These are phyloP conservation scores for Chlamydomonas reinhardtii DNA, from an alignment of 163 green algal genomes.

Conservation along the genomic window DNA sequence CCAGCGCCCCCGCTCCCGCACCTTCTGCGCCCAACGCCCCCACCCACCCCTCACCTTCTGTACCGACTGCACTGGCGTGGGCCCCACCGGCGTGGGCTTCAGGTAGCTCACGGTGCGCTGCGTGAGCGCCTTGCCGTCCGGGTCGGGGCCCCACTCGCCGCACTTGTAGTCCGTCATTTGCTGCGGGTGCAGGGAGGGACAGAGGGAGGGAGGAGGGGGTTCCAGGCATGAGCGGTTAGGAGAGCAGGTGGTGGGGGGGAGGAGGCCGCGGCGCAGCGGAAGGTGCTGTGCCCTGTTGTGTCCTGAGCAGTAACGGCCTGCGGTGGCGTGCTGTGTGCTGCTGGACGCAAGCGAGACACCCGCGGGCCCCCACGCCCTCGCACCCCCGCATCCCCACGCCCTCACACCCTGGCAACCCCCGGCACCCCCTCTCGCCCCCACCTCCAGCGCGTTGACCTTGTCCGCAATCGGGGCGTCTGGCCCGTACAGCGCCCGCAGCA, in stretches of 20 bases:
- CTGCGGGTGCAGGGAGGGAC: neutral
- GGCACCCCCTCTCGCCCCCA: neutral
- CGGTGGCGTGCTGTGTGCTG: too few relatives aligned
- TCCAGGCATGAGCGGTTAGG: too few relatives aligned
- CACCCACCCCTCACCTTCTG: slow-evolving; percentile 6
- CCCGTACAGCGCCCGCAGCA: neutral
- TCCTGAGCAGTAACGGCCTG: too few relatives aligned
- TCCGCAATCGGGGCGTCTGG: neutral
- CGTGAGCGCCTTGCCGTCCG: neutral
- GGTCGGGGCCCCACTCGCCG: slow-evolving; percentile 10
- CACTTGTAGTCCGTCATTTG: slow-evolving; percentile 10
- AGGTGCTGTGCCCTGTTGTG: too few relatives aligned
- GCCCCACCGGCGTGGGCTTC: slow-evolving; percentile 28
- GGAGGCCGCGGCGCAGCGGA: too few relatives aligned
- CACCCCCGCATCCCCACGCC: neutral
- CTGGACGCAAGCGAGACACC: too few relatives aligned
- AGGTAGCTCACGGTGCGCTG: neutral
- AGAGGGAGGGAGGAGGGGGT: neutral
- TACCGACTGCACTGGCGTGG: neutral
- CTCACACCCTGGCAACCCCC: neutral
- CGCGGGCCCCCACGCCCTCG: too few relatives aligned
- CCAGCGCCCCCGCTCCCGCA: too few relatives aligned
- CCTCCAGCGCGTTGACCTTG: neutral
- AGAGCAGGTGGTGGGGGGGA: too few relatives aligned
- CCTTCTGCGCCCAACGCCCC: too few relatives aligned